Base-by-base conservation (phyloP, 2,329 filamentous ascomycete species). In the Didymellaceae sp. region DNA sequence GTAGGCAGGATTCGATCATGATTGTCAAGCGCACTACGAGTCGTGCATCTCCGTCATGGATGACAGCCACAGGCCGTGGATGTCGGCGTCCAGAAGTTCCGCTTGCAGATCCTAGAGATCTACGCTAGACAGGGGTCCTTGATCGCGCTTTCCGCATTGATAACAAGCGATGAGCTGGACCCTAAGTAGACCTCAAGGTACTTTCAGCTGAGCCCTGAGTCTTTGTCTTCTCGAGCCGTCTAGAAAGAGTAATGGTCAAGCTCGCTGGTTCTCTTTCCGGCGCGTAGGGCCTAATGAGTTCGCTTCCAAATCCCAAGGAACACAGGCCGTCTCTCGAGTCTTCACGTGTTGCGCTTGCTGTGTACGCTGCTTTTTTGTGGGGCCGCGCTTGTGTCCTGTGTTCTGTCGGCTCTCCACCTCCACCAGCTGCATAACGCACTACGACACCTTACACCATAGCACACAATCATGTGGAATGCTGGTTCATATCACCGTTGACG, bases 401-500 rank as follows among this genome's bases (percentile, higher is more conserved):
- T n/a, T n/a, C 41, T 41, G 37, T 52, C 48, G 48, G 48, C 42
- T 52, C 48, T 52, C 48, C 48, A 31, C 48, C 26, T 42, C 26
- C 24, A 38, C 26, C 30, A 17, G 17, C 34, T 41, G 31, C 48
- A 46, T 33, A 21, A 51, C 45, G 41, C 34, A 51, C 21, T 30
- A 51, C 47, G 37, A 45, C 42, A 52, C 42, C 26, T 33, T 38
- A 25, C 20, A 38, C 16, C 37, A 18, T n/a, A 22, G 21, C 25
- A 26, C 26, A 14, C 24, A 33, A 28, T 22, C 30, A 28, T 25
- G 17, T 38, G 48, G 32, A 43, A 43, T 16, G 33, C 13, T 46
- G 37, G 37, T 32, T 45, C 32, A 46, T 52, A 43, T 46, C 32
- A 28, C 42, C 48, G 38, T 45, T 52, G 9, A 16, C 11, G 28